These are phyloP conservation scores for Tothia fuscella DNA, from an alignment of 2,329 filamentous ascomycete genomes.

Conservation along the genomic window DNA sequence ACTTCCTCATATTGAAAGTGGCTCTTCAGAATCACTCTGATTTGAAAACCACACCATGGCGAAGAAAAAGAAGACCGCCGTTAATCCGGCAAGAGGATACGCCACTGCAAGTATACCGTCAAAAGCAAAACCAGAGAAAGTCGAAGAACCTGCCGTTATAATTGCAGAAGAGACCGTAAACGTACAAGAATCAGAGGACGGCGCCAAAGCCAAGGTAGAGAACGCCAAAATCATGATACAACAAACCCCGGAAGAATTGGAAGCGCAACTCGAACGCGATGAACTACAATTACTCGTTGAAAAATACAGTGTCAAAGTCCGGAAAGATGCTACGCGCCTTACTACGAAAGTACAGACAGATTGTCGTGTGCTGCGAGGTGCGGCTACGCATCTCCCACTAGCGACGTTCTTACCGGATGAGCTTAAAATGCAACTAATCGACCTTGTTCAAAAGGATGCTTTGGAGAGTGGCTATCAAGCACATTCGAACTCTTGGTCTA, in stretches of 20 bases:
- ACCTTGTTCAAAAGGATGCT: slow-evolving; percentile 55
- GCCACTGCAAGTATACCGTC: slow-evolving; percentile 87
- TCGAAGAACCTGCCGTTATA: slow-evolving; percentile 17
- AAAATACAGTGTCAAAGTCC: slow-evolving; percentile 66
- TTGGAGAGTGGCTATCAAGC: slow-evolving; percentile 39
- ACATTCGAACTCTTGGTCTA: slow-evolving; percentile 25
- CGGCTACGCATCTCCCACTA: slow-evolving; percentile 61
- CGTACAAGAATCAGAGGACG: slow-evolving; percentile 12
- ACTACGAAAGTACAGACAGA: slow-evolving; percentile 72
- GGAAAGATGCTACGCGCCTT: slow-evolving; percentile 67
- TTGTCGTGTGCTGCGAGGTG: slow-evolving; percentile 64
- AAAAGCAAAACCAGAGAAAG: slow-evolving; percentile 56
- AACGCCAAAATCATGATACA: slow-evolving; percentile 32
- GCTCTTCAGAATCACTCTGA: too few species aligned
- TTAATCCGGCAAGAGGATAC: slow-evolving; percentile 84
- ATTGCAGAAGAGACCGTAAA: slow-evolving; percentile 5
- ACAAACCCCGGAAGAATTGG: slow-evolving; percentile 77
- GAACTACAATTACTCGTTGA: slow-evolving; percentile 82
- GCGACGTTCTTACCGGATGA: slow-evolving; percentile 72
- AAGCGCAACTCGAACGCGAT: slow-evolving; percentile 78
- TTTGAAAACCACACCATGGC: slow-evolving; percentile 61
- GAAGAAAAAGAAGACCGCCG: slow-evolving; percentile 84
- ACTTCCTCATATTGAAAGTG: too few species aligned
- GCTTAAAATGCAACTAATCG: slow-evolving; percentile 63
- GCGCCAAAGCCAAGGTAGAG: slow-evolving; percentile 19